Conservation (phyloP, 2,329 filamentous ascomycete genomes). For the Calonectria honghensis region DNA sequence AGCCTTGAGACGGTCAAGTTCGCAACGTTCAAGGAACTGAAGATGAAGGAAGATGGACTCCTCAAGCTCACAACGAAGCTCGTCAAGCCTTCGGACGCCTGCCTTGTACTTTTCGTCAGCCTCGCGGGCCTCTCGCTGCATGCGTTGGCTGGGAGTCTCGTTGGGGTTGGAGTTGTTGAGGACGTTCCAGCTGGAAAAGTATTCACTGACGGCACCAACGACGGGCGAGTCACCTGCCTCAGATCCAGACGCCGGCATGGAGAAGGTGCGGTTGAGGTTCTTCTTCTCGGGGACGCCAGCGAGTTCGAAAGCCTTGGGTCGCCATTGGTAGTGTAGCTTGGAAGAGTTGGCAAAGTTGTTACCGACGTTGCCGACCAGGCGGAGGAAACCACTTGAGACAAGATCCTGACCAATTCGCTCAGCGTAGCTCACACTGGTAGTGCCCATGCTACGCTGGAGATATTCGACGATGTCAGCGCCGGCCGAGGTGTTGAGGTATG, state of each 20-base stretch:
- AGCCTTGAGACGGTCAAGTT: conserved; percentile 95
- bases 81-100: conserved; percentile 89
- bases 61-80: conserved; percentile 94
- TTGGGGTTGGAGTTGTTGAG: conserved; percentile 90
- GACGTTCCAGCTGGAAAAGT: conserved; percentile 93
- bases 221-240: conserved; percentile 82
- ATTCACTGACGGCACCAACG: conserved; percentile 89
- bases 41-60: conserved; percentile 95
- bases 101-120: conserved; percentile 95
- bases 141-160: conserved; percentile 89
- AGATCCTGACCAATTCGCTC: conserved; percentile 97
- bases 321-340: conserved; percentile 98
- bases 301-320: conserved; percentile 90
- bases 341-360: conserved; percentile 98
- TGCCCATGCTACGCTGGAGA: conserved; percentile 90
- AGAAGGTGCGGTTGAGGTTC: conserved; percentile 83
- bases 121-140: conserved; percentile 92
- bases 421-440: conserved; percentile 89
- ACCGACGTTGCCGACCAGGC: conserved; percentile 94
- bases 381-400: conserved; percentile 88
- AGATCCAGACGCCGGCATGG: conserved; percentile 77
- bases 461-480: conserved; percentile 98
- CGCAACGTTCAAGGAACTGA: conserved; percentile 97
- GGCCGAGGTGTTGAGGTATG: conserved; percentile 93
- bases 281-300: conserved; percentile 94